Percentiles rank a stretch among this genome's conserved stretches.
phyloP scores from a whole-genome alignment of 257 asterid species.

The Ilex aquifolium region DNA sequence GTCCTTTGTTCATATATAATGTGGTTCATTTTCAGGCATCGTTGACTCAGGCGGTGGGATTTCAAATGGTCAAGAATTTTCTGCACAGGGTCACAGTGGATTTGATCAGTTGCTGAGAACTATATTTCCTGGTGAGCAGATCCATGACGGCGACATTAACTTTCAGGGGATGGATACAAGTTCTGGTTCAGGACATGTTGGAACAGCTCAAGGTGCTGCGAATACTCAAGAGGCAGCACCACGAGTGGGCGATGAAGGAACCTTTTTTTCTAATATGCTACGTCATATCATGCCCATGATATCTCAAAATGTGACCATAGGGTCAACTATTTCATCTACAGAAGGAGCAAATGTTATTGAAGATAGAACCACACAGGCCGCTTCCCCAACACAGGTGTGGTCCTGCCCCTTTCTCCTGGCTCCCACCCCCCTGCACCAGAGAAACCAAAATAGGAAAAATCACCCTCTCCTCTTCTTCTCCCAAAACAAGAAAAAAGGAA shows the following conservation, averaged over 20 bases:
- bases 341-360: neutral
- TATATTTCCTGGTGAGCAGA: constrained; percentile 44
- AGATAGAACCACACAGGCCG: constrained; percentile 3
- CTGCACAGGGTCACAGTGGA: constrained; percentile 41
- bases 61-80: constrained; percentile 33
- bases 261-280: constrained; percentile 52
- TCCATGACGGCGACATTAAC: constrained; percentile 17
- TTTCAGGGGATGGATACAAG: constrained; percentile 18
- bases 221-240: constrained; percentile 35
- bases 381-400: constrained; percentile 6
- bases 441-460: no score
- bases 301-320: constrained; percentile 38
- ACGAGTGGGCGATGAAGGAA: constrained; percentile 51
- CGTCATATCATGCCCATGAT: constrained; percentile 75
- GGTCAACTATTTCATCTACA: constrained; percentile 17
- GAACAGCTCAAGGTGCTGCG: constrained; percentile 31
- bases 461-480: no score
- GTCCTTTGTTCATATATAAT: no score
- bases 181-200: constrained; percentile 21
- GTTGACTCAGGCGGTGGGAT: constrained; percentile 30
- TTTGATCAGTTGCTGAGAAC: constrained; percentile 56
- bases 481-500: no score
- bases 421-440: no score
- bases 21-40: constrained; percentile 34
- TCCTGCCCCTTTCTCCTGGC: neutral